phyloP scores from a whole-genome alignment of 148 eudicot genomes.

The Camellia lanceoleosa region DNA sequence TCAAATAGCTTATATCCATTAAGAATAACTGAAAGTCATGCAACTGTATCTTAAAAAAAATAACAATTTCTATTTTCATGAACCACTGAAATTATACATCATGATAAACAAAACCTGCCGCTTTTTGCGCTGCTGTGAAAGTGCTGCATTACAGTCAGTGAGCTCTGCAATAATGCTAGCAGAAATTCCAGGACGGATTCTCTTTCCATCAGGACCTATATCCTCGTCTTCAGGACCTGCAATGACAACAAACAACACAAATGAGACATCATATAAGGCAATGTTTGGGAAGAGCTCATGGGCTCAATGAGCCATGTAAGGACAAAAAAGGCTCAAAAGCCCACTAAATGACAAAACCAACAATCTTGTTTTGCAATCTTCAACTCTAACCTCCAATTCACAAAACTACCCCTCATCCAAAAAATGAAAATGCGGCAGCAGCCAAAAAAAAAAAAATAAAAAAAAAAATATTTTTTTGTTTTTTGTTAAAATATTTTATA shows the following conservation, averaged over 20 bases:
- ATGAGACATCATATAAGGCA: background rate
- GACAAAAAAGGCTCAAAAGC: no score
- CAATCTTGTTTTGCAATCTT: no score
- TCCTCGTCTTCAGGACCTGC: constrained; percentile 67
- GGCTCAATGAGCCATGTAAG: no score
- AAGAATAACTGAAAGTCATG: background rate
- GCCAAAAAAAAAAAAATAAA: no score
- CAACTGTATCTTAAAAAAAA: background rate
- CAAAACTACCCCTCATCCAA: no score
- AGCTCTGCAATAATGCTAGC: constrained; percentile 64
- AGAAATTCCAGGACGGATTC: constrained; percentile 67
- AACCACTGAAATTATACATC: background rate
- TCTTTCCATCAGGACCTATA: constrained; percentile 63
- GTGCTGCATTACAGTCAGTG: constrained; percentile 81
- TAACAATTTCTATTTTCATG: background rate
- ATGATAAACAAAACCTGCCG: constrained; percentile 54
- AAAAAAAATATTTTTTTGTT: no score
- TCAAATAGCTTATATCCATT: background rate
- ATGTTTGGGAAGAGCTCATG: no score
- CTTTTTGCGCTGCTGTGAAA: constrained; percentile 85
- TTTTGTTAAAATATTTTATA: no score
- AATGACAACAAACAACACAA: constrained; percentile 18
- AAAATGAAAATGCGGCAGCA: no score
- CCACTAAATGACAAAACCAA: no score
- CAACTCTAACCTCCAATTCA: no score